phyloP scores from a whole-genome alignment of 1,139 yeast species.

The Kluyveromyces marxianus region DNA sequence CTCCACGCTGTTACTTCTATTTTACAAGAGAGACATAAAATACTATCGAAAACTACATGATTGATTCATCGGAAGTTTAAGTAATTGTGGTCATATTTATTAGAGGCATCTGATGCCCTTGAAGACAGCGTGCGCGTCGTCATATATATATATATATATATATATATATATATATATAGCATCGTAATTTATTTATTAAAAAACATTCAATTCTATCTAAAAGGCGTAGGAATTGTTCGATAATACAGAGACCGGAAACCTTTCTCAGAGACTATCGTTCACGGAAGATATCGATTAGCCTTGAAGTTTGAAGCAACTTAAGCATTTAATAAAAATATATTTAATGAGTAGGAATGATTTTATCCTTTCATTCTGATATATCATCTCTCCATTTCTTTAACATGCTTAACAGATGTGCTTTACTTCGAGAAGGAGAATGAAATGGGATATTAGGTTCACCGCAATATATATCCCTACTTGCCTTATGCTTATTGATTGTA shows the following conservation, averaged over 20 bases:
- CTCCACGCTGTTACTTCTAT: background rate
- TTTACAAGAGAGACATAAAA: no score
- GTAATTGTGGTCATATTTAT: no score
- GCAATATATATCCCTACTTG: constrained; percentile 25
- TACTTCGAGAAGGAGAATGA: constrained; percentile 1
- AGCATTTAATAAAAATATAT: background rate
- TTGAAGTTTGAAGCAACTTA: background rate
- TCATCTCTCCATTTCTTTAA: background rate
- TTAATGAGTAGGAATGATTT: no score
- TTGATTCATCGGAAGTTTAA: background rate
- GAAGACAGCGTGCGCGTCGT: no score
- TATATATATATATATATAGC: background rate
- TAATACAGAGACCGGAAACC: no score
- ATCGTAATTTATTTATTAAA: background rate
- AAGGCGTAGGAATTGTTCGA: background rate
- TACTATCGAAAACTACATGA: background rate
- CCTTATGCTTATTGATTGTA: constrained; percentile 11
- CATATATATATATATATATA: no score
- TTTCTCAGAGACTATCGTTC: no score
- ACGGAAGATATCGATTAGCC: background rate
- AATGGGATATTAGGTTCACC: constrained; percentile 16
- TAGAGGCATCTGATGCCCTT: no score
- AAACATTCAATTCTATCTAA: background rate
- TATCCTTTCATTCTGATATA: background rate
- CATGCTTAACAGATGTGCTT: background rate